Conservation (phyloP, 1,139 yeast genomes). For the Pichia norvegensis region DNA sequence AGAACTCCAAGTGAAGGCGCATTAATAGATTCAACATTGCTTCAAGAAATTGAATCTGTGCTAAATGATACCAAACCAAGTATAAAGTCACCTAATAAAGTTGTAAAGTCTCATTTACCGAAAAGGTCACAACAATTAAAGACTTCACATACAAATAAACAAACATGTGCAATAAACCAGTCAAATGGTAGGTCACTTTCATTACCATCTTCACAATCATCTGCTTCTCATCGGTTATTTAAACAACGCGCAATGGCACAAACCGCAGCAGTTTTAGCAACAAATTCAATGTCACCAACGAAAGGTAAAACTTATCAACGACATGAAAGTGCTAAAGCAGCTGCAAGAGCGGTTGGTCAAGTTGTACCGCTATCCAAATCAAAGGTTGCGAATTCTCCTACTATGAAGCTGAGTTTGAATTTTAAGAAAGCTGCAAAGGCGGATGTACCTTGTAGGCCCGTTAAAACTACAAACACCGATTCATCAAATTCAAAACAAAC, state of each 20-base stretch:
- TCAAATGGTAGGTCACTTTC: background rate
- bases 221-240: conserved; percentile 3
- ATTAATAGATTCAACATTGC: background rate
- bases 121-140: conserved; percentile 2
- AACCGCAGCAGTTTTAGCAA: conserved; percentile 11
- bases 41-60: conserved; percentile 5
- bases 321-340: conserved; percentile 11
- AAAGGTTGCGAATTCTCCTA: background rate
- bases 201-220: conserved; percentile 2
- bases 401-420: background rate
- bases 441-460: background rate
- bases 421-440: background rate
- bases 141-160: background rate
- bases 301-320: background rate
- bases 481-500: background rate
- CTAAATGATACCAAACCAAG: background rate
- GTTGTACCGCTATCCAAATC: background rate
- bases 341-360: conserved; percentile 11
- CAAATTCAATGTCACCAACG: background rate
- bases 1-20: background rate
- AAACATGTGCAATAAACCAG: background rate
- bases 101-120: conserved; percentile 3
- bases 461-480: background rate
- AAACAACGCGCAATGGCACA: conserved; percentile 11
- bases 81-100: background rate